Percentiles rank a stretch among this genome's conserved stretches.
These are phyloP conservation scores for Fusarium bulbicola DNA, from an alignment of 2,329 filamentous ascomycete genomes.

Conservation along the genomic window DNA sequence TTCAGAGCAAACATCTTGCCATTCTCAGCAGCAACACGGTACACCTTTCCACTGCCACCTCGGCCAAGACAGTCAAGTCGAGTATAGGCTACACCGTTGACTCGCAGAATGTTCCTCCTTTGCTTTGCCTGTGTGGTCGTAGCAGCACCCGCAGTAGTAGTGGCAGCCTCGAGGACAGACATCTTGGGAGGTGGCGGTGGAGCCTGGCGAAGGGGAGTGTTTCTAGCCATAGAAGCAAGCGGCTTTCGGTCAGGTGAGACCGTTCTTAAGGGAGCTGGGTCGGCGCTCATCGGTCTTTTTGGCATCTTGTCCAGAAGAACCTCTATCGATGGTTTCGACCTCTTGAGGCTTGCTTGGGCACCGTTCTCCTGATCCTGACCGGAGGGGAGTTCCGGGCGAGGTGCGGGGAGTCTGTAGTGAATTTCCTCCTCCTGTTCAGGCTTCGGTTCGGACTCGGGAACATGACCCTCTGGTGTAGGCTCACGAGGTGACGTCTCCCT, in stretches of 20 bases:
- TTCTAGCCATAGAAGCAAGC: constrained; percentile 63
- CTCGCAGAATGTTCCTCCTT: constrained; percentile 82
- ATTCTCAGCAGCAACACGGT: constrained; percentile 96
- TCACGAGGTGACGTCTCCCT: constrained; percentile 36
- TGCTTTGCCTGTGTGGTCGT: constrained; percentile 77
- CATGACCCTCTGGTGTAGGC: constrained; percentile 21
- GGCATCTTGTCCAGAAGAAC: constrained; percentile 65
- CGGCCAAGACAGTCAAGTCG: constrained; percentile 90
- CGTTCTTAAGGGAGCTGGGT: constrained; percentile 50
- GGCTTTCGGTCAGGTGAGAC: constrained; percentile 66
- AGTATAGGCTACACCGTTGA: constrained; percentile 93
- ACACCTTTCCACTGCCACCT: constrained; percentile 93
- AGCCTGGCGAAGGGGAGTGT: constrained; percentile 81
- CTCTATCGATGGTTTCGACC: constrained; percentile 64
- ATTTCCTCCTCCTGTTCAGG: constrained; percentile 49
- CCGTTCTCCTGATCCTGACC: constrained; percentile 87
- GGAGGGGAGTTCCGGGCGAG: constrained; percentile 66
- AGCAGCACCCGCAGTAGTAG: constrained; percentile 81
- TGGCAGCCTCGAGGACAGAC: constrained; percentile 93
- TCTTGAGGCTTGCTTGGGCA: constrained; percentile 73
- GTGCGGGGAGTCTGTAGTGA: constrained; percentile 55
- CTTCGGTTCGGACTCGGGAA: constrained; percentile 18
- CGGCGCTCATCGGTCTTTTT: constrained; percentile 59
- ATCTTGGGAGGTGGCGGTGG: constrained; percentile 92
- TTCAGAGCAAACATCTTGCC: constrained; percentile 96